Evolutionary conservation across 1,284 basidiomycete genomes (phyloP), one percentile per base, ranked within the genome.

Genomic region (Ceratobasidium sp.): DNA sequence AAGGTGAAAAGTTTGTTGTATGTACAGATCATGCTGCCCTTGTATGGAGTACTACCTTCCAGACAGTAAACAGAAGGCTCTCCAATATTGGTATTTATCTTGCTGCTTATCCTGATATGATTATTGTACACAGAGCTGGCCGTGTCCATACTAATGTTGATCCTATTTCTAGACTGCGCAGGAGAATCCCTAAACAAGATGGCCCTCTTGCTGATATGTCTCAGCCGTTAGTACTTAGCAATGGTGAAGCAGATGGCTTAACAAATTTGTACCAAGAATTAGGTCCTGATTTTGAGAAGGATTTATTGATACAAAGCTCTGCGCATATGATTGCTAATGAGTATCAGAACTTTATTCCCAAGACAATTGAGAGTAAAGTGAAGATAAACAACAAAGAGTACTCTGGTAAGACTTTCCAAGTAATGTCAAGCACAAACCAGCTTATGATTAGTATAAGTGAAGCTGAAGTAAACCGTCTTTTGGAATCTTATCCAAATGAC

Each of bases 141-240:
- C 63, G 77, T 8, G 77, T 80, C 0, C 82, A 83, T 58, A 81
- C 79, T 0, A 83, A 83, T 73, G 81, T 82, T 0, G 82, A 82
- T 73, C 81, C 81, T 0, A 73, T 82, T 0, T 82, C 81, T 5
- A 75, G 80, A 18, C 69, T 82, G 9, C 38, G 41, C 16, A 38
- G 73, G 32, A 55, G 71, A 11, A 26, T 73, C 8, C 76, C 77
- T 28, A 16, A 41, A 0, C 77, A 49, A 76, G 74, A 43, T 43
- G 52, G 71, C 47, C 72, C 77, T 2, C 14, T 66, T 32, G 63
- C 63, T n/a, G 63, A 66, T 14, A 58, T 35, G 5, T 59, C 54
- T 8, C 49, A 18, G 7, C 62, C 30, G 2, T 30, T 47, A n/a
- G 47, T 18, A 2, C 32, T 67, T 5, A 58, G 11, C n/a, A n/a